A percentile compares a stretch with the other conserved stretches of the same genome.
These are phyloP conservation scores for Amborella trichopoda DNA, from an alignment of 164 flowering plant genomes.

Conservation along the genomic window DNA sequence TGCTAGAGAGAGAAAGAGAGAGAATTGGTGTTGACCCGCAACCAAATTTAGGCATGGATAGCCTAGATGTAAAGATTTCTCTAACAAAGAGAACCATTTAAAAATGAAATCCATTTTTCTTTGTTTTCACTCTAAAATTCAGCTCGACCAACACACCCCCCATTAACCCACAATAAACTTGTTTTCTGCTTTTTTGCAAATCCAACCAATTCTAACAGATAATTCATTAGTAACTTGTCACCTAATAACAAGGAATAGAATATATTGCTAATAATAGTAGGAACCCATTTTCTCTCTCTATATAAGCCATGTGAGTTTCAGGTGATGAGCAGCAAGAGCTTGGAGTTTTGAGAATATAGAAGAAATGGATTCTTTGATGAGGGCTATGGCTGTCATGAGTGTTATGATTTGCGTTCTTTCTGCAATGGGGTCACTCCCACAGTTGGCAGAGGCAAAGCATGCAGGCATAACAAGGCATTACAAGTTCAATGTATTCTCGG, in stretches of 20 bases:
- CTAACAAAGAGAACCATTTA: no score
- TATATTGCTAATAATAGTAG: no score
- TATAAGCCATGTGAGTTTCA: background rate
- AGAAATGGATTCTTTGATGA: slow-evolving; percentile 5
- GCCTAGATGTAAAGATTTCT: no score
- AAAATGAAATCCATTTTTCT: no score
- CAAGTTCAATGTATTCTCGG: slow-evolving; percentile 10
- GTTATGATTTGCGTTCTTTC: background rate
- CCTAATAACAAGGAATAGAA: no score
- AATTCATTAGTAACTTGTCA: slow-evolving; percentile 4
- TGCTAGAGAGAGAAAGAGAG: no score
- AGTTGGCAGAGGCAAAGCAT: slow-evolving; percentile 2
- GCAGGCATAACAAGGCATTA: no score
- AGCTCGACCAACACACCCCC: slow-evolving; percentile 4
- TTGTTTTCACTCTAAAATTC: slow-evolving; percentile 8
- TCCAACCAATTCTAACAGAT: slow-evolving; percentile 1
- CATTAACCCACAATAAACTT: background rate
- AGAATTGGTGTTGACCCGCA: no score
- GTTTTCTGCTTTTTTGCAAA: background rate
- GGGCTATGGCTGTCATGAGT: background rate
- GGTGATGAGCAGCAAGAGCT: background rate
- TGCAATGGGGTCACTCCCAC: slow-evolving; percentile 2
- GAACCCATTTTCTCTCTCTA: slow-evolving; percentile 1
- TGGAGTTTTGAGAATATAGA: background rate
- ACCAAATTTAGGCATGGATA: no score